Evolutionary conservation across 306 rosid genomes (phyloP), one percentile per base, ranked within the genome.

Genomic region (Corylus avellana): DNA sequence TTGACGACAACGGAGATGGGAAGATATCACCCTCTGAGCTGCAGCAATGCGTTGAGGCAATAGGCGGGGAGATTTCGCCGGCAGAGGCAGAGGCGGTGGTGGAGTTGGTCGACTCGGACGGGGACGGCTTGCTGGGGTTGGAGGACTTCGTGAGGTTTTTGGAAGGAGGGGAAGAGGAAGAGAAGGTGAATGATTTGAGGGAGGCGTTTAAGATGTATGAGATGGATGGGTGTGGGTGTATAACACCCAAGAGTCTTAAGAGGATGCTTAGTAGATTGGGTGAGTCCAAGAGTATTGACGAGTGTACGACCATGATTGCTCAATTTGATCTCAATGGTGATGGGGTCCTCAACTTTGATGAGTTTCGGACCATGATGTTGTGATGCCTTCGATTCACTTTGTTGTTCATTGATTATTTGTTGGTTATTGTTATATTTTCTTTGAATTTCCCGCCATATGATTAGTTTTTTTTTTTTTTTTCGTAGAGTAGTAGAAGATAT

Each of bases 181-280:
- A 92, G 82, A 94, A 88, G 58, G 84, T 88, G 77, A 83, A 50
- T 8, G 90, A 88, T 64, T 55, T 92, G 49, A 88, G 6, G 69
- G 97, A 88, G 70, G 97, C 97, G 22, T 94, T 94, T 76, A 89
- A 86, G 80, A 80, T 90, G 92, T 94, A 94, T 77, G 98, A 86
- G 69, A 82, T 87, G 96, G 96, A 94, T 14, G 93, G 89, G 0
- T 39, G 88, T 83, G 94, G 92, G 6, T 84, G 86, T 56, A 94
- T 94, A 37, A 92, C 97, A 2, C 92, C 97, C 0, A 89, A 85
- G 75, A 90, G 97, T 73, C 90, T 94, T 16, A 85, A 86, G 80
- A 89, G 86, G 66, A 92, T 89, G 94, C 85, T 90, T 75, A 74
- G 91, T 20, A 88, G 78, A 77, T 87, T 94, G 46, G 97, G 98